These are phyloP conservation scores for Pelargonium australe DNA, from an alignment of 441 rosid genomes.

Conservation along the genomic window DNA sequence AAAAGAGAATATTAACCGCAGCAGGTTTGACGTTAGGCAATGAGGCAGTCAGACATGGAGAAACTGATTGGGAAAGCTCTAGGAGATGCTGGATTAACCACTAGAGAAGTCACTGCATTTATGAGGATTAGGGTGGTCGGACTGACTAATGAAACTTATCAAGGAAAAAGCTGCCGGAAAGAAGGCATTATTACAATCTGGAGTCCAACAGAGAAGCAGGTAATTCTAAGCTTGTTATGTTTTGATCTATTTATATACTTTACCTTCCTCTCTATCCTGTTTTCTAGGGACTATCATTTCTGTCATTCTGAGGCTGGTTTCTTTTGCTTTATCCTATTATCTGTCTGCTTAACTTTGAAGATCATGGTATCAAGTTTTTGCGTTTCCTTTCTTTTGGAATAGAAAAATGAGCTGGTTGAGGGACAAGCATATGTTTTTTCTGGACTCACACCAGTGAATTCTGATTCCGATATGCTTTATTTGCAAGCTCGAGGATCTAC, in stretches of 20 bases:
- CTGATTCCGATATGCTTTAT: slow-evolving; percentile 61
- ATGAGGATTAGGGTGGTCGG: slow-evolving; percentile 88
- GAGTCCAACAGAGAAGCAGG: slow-evolving; percentile 93
- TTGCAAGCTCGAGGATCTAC: slow-evolving; percentile 75
- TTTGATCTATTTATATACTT: slow-evolving; percentile 8
- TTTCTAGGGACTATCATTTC: neutral
- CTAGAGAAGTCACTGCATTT: slow-evolving; percentile 79
- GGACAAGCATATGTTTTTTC: slow-evolving; percentile 68
- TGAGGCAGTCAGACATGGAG: slow-evolving; percentile 53
- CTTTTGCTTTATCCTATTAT: neutral
- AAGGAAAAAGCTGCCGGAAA: slow-evolving; percentile 33
- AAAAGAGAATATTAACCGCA: slow-evolving; percentile 24
- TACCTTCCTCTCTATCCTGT: slow-evolving; percentile 9
- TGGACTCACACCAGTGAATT: slow-evolving; percentile 59
- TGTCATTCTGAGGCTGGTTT: neutral
- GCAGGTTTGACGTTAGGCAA: slow-evolving; percentile 41
- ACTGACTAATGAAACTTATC: slow-evolving; percentile 34
- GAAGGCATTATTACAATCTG: slow-evolving; percentile 86
- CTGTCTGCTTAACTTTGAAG: slow-evolving; percentile 7
- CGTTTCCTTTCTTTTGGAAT: slow-evolving; percentile 25
- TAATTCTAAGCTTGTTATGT: slow-evolving; percentile 25
- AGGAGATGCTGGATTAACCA: slow-evolving; percentile 58
- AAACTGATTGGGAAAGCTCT: slow-evolving; percentile 62
- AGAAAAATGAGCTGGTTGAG: slow-evolving; percentile 70
- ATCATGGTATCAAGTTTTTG: neutral